phyloP scores from a whole-genome alignment of 2,329 filamentous ascomycete species.

The Verticillium albo-atrum region DNA sequence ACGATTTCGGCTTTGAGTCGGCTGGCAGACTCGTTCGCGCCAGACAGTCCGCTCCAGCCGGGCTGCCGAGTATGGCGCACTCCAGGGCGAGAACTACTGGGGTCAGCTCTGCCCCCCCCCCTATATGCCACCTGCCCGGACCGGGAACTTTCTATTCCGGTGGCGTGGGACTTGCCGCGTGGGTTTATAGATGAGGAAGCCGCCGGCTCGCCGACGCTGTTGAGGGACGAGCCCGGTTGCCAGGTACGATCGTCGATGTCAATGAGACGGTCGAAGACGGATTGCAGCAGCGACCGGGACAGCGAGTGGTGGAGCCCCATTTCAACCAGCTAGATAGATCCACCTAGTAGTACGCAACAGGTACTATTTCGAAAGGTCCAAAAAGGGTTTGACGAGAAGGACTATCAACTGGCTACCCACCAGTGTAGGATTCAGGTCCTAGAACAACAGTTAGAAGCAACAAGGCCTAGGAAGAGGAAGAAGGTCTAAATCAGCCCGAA shows the following conservation, averaged over 20 bases:
- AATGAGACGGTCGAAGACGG: no score
- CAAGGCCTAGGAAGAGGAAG: neutral
- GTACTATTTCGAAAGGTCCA: no score
- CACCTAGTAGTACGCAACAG: neutral
- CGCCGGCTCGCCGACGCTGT: no score
- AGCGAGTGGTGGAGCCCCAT: no score
- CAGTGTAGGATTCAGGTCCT: no score
- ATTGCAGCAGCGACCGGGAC: no score
- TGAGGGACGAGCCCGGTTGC: no score
- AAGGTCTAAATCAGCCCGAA: neutral
- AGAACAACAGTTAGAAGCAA: no score
- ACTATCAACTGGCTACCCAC: no score
- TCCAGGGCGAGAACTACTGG: neutral
- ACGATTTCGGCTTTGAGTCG: constrained; percentile 38
- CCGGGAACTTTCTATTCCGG: constrained; percentile 31
- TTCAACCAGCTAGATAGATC: neutral
- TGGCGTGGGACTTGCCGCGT: constrained; percentile 26
- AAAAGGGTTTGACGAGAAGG: no score
- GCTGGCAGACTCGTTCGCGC: neutral
- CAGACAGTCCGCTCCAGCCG: neutral
- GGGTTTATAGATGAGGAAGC: no score
- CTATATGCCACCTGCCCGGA: constrained; percentile 20
- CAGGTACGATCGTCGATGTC: no score
- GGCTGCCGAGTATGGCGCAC: neutral
- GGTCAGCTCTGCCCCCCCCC: neutral